Percentiles rank a stretch among this genome's conserved stretches.
Conservation (phyloP, 768 basidiomycete species). For the Bullera alba region DNA sequence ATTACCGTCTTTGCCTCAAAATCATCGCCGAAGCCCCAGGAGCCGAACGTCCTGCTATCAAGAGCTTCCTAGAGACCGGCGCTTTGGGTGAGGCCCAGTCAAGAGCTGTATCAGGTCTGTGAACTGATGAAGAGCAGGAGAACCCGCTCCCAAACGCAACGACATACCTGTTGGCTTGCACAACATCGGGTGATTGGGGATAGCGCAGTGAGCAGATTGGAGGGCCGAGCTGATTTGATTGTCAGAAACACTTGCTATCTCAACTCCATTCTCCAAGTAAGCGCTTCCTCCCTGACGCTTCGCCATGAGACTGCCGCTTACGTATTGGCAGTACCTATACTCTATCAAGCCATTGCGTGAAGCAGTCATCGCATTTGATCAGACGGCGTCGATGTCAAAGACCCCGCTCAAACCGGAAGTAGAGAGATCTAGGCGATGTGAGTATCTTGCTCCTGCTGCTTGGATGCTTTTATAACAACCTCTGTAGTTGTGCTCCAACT, state of each 20-base stretch:
- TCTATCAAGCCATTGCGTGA: slow-evolving; percentile 39
- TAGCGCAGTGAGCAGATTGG: not conserved
- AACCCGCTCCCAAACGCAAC: slow-evolving; percentile 19
- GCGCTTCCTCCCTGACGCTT: not conserved
- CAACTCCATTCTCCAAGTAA: slow-evolving; percentile 36
- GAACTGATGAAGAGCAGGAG: slow-evolving; percentile 4
- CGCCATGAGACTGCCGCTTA: not conserved
- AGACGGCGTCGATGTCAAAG: slow-evolving; percentile 1
- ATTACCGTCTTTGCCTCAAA: slow-evolving; percentile 29
- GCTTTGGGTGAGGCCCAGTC: slow-evolving; percentile 11
- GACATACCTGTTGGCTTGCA: slow-evolving; percentile 40
- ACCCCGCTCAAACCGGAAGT: slow-evolving; percentile 20
- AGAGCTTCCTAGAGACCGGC: slow-evolving; percentile 29
- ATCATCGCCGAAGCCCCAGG: slow-evolving; percentile 33
- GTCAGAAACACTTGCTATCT: slow-evolving; percentile 44
- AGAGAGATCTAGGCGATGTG: slow-evolving; percentile 38
- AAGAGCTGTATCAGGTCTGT: not conserved
- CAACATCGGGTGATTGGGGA: slow-evolving; percentile 33
- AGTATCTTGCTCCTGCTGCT: slow-evolving; percentile 5
- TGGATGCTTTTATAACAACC: not conserved
- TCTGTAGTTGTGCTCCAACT: slow-evolving; percentile 32
- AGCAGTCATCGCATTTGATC: slow-evolving; percentile 34
- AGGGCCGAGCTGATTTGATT: slow-evolving; percentile 6
- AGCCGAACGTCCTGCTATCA: slow-evolving; percentile 27
- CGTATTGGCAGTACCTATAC: slow-evolving; percentile 35